Evolutionary conservation across 2,329 filamentous ascomycete species (phyloP), one percentile per base, ranked within the genome.

Genomic region (Pseudogymnoascus sp.): DNA sequence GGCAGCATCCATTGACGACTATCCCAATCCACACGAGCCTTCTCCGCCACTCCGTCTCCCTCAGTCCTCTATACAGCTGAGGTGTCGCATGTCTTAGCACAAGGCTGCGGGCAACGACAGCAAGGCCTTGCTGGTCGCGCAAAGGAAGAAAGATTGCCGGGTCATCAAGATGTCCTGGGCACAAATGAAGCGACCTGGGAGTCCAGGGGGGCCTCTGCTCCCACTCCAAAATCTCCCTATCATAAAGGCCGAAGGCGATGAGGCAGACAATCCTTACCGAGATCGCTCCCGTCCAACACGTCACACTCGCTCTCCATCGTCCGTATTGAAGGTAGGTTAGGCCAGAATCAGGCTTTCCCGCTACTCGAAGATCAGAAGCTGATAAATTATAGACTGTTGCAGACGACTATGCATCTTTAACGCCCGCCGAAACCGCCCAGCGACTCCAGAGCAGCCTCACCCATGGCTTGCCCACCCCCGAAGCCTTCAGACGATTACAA

Each of bases 401-500:
- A 61, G 83, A 86, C 62, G 79, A 85, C 60, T 87, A 78, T 70
- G 81, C 85, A 28, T 78, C 84, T 70, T 82, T 97, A 71, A 87
- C 86, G n/a, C 82, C 88, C 18, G 81, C 87, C 70, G 89, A 96
- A 74, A 88, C 89, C 9, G 92, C 91, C 47, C 80, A 86, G 60
- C 86, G 85, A 66, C 79, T 97, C 60, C 82, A 86, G 65, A 95
- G 93, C 3, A 97, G 92, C n/a, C 78, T 96, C 25, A 85, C 81
- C 12, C 83, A 90, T 70, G 94, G 94, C 59, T 82, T 99, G 12
- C 86, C 90, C 4, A 87, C 90, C 0, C 83, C 86, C 47, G 91
- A 96, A 74, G 94, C 92, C 36, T 81, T 92, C 63, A 83, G 87
- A 61, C 86, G 93, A 70, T 81, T 96, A 64, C 83, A 87, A 70